Evolutionary conservation across 192 early-diverging fungal species (phyloP).

Genomic region (Coemansia sp.): DNA sequence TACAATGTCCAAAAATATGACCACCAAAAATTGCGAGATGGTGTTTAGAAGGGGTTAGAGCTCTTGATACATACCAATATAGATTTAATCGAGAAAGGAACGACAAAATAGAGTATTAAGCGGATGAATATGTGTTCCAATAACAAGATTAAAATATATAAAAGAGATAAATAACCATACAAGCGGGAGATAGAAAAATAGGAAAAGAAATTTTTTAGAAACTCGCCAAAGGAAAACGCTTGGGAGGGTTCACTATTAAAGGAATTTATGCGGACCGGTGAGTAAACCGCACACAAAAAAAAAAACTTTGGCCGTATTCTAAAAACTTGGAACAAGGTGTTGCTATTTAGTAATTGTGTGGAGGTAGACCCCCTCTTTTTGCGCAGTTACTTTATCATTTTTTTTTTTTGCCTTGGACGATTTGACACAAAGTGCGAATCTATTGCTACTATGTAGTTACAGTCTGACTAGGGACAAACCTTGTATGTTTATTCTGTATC

Average conservation of each 20-base stretch:
- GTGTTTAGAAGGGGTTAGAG: too few relatives aligned
- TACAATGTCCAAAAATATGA: not conserved
- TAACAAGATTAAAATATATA: constrained; percentile 12
- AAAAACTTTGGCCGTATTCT: not conserved
- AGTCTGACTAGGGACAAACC: not conserved
- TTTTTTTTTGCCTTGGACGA: not conserved
- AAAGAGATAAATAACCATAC: not conserved
- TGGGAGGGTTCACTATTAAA: not conserved
- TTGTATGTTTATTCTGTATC: not conserved
- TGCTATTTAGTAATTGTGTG: constrained; percentile 1
- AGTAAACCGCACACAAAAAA: not conserved
- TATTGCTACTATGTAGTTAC: not conserved
- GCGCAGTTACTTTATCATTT: not conserved
- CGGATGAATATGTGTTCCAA: constrained; percentile 7
- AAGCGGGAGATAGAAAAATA: not conserved
- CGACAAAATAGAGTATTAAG: constrained; percentile 4
- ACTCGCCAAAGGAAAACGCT: not conserved
- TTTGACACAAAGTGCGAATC: not conserved
- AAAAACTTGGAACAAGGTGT: not conserved
- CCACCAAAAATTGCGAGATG: not conserved
- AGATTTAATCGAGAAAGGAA: constrained; percentile 9
- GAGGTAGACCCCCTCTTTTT: not conserved
- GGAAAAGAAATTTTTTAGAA: not conserved
- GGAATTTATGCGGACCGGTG: not conserved
- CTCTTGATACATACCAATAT: not conserved